A percentile compares a stretch with the other conserved stretches of the same genome.
Conservation (phyloP, 371 early-diverging fungal genomes). For the Mucor circinelloides region DNA sequence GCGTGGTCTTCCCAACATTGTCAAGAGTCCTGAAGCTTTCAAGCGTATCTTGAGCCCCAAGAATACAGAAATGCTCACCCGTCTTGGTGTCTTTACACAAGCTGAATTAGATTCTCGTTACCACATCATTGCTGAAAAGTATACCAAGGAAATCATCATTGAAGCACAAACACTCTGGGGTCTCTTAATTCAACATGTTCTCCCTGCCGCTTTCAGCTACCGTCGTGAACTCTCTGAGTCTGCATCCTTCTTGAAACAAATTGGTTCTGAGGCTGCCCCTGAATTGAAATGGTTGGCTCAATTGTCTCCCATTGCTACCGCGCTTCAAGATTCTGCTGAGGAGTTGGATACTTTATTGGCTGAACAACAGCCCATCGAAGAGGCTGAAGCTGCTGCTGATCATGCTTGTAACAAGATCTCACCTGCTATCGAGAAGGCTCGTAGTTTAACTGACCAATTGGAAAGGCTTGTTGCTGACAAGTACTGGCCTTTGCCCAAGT, state of each 20-base stretch:
- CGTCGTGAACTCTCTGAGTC: conserved; percentile 84
- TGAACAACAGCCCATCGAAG: conserved; percentile 55
- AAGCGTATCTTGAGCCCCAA: conserved; percentile 66
- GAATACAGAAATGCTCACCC: conserved; percentile 77
- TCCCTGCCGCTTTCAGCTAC: conserved; percentile 89
- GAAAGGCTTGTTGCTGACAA: conserved; percentile 86
- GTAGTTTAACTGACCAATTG: conserved; percentile 76
- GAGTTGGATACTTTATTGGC: conserved; percentile 60
- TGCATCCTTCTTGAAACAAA: conserved; percentile 65
- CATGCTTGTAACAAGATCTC: conserved; percentile 61
- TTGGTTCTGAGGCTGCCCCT: conserved; percentile 58
- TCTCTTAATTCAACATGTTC: conserved; percentile 79
- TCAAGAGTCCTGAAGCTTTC: conserved; percentile 87
- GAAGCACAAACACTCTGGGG: conserved; percentile 89
- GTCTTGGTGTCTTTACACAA: conserved; percentile 81
- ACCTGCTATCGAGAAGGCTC: conserved; percentile 72
- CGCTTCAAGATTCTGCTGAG: conserved; percentile 56
- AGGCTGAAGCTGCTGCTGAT: conserved; percentile 68
- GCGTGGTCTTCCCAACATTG: conserved; percentile 95
- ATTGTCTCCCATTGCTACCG: conserved; percentile 60
- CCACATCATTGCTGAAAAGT: conserved; percentile 94
- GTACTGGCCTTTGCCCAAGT: conserved; percentile 95
- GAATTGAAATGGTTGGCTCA: conserved; percentile 72
- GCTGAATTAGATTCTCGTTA: conserved; percentile 89
- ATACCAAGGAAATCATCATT: conserved; percentile 92